Evolutionary conservation across 164 flowering plant species (phyloP).

Genomic region (Platanus orientalis): DNA sequence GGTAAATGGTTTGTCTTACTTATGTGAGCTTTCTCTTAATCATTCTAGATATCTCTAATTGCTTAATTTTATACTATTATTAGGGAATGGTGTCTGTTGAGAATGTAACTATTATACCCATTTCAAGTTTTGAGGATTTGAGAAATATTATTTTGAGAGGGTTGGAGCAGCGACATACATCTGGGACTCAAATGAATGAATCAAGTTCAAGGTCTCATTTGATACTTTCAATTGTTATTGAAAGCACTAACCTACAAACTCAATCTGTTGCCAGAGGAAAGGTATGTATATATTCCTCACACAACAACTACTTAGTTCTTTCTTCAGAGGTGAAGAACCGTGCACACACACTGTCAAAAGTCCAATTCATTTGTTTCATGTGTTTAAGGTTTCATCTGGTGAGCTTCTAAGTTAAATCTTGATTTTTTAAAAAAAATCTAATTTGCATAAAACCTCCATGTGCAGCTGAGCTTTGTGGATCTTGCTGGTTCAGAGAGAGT

Average conservation of each 20-base stretch:
- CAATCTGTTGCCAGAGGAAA: slow-evolving; percentile 90
- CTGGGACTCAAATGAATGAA: slow-evolving; percentile 97
- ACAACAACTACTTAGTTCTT: too few species aligned
- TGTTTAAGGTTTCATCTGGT: background rate
- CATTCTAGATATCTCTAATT: slow-evolving; percentile 2
- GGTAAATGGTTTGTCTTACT: background rate
- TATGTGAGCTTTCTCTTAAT: background rate
- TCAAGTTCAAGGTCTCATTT: slow-evolving; percentile 96
- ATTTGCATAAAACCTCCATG: background rate
- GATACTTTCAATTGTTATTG: slow-evolving; percentile 83
- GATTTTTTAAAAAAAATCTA: background rate
- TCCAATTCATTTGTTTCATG: background rate
- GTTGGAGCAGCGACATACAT: slow-evolving; percentile 76
- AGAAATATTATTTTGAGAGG: slow-evolving; percentile 65
- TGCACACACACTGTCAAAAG: background rate
- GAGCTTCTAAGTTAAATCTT: background rate
- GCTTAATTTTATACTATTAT: background rate
- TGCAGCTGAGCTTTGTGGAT: slow-evolving; percentile 98
- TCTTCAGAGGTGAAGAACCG: background rate
- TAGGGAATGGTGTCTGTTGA: slow-evolving; percentile 97
- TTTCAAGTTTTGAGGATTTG: slow-evolving; percentile 78
- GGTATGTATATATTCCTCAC: slow-evolving; percentile 54
- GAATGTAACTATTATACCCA: slow-evolving; percentile 64
- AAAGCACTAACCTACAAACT: slow-evolving; percentile 90
- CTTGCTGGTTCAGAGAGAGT: slow-evolving; percentile 99